phyloP scores from a whole-genome alignment of 2,329 filamentous ascomycete genomes.

The Aspergillus latus region DNA sequence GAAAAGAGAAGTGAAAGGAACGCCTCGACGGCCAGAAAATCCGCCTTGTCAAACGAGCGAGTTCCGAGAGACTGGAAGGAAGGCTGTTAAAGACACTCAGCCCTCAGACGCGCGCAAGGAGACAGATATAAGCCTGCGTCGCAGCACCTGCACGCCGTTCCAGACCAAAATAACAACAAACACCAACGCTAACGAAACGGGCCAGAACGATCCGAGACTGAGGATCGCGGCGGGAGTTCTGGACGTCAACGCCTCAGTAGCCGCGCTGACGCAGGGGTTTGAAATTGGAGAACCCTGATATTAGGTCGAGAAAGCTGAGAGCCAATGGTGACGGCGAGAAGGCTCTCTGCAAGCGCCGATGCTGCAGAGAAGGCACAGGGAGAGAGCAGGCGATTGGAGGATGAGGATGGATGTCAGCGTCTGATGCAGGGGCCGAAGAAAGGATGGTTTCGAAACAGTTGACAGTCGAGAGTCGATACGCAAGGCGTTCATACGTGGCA shows the following conservation, averaged over 20 bases:
- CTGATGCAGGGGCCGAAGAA: conserved; percentile 19
- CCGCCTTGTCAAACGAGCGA: conserved; percentile 1
- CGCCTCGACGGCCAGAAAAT: conserved; percentile 8
- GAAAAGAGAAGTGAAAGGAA: conserved; percentile 2
- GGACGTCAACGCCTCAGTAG: conserved; percentile 24
- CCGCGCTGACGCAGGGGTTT: conserved; percentile 20
- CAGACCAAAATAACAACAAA: conserved; percentile 17
- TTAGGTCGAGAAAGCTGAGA: conserved; percentile 3
- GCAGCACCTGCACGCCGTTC: conserved; percentile 4
- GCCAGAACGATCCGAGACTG: conserved; percentile 16
- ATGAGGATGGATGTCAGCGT: conserved; percentile 19
- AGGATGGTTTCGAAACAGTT: conserved; percentile 15
- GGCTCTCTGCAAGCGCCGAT: conserved; percentile 23
- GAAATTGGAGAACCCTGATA: conserved; percentile 21
- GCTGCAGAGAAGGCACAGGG: conserved; percentile 17
- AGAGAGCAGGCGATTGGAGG: conserved; percentile 14
- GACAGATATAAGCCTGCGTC: conserved; percentile 16
- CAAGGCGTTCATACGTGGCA: conserved; percentile 16
- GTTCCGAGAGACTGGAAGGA: background rate
- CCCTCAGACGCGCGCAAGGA: background rate
- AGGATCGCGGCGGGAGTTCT: conserved; percentile 12
- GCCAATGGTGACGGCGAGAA: conserved; percentile 21
- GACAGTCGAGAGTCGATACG: conserved; percentile 9
- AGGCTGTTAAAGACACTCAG: conserved; percentile 3
- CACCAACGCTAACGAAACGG: conserved; percentile 16